phyloP scores from a whole-genome alignment of 106 monocot species.

The Hemerocallis citrina region DNA sequence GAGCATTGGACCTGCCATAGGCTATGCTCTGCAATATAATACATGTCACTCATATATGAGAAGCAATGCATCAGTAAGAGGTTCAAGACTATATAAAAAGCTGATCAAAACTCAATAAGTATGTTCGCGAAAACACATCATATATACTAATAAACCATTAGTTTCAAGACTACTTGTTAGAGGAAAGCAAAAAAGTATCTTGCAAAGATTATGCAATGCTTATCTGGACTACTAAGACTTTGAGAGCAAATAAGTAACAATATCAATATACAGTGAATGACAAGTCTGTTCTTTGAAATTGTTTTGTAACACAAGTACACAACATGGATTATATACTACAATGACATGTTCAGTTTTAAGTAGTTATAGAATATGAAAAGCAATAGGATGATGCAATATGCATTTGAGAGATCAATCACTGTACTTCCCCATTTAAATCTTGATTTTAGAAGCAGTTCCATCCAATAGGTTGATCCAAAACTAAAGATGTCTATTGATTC shows the following conservation, averaged over 20 bases:
- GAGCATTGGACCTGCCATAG: slow-evolving; percentile 76
- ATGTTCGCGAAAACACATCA: not conserved
- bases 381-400: not conserved
- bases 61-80: not conserved
- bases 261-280: not conserved
- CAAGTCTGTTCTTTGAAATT: not conserved
- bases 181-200: too few relatives aligned
- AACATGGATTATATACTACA: not conserved
- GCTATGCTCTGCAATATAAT: slow-evolving; percentile 69
- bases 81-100: not conserved
- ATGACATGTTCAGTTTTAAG: not conserved
- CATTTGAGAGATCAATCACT: not conserved
- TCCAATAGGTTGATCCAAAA: not conserved
- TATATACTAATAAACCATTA: not conserved
- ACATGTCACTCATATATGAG: not conserved
- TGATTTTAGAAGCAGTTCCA: not conserved
- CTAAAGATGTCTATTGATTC: too few relatives aligned
- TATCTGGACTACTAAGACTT: not conserved
- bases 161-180: not conserved
- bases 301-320: not conserved
- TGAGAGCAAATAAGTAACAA: not conserved
- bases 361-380: not conserved
- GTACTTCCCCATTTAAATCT: not conserved
- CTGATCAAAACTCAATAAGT: not conserved
- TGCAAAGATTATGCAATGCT: not conserved